Evolutionary conservation across 208 protist genomes (phyloP).

Genomic region (Crithidia fasciculata): DNA sequence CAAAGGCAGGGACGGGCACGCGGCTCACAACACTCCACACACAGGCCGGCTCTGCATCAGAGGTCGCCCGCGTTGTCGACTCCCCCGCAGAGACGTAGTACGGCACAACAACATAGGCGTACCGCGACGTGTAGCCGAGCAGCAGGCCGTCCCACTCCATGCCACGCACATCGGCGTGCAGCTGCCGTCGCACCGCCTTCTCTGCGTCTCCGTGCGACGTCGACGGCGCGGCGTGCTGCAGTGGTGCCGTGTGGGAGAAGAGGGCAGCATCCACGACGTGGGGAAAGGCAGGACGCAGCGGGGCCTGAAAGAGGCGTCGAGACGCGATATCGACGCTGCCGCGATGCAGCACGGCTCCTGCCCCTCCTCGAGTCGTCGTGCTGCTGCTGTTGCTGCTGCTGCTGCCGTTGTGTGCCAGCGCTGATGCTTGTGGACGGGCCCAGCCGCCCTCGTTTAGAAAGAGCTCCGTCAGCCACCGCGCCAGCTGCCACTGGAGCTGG

Average conservation of each 20-base stretch:
- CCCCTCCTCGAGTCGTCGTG: neutral
- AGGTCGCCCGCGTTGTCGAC: neutral
- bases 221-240: no score
- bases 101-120: conserved; percentile 77
- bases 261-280: conserved; percentile 28
- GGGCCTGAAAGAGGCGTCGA: conserved; percentile 22
- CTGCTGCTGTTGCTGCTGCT: neutral
- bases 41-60: neutral
- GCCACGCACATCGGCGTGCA: conserved; percentile 77
- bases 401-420: neutral
- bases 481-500: conserved; percentile 54
- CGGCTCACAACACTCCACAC: conserved; percentile 41
- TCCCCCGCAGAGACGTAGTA: conserved; percentile 22
- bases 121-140: conserved; percentile 61
- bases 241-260: conserved; percentile 1
- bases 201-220: neutral
- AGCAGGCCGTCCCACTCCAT: conserved; percentile 70
- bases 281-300: conserved; percentile 7
- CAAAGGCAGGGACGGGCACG: conserved; percentile 35
- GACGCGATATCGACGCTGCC: neutral
- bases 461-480: conserved; percentile 67
- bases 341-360: neutral
- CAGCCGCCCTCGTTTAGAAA: conserved; percentile 81
- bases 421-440: conserved; percentile 23
- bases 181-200: conserved; percentile 20